Percentiles rank a stretch among this genome's conserved stretches.
phyloP scores from a whole-genome alignment of 108 stramenopile species.

The Conticribra weissflogii region DNA sequence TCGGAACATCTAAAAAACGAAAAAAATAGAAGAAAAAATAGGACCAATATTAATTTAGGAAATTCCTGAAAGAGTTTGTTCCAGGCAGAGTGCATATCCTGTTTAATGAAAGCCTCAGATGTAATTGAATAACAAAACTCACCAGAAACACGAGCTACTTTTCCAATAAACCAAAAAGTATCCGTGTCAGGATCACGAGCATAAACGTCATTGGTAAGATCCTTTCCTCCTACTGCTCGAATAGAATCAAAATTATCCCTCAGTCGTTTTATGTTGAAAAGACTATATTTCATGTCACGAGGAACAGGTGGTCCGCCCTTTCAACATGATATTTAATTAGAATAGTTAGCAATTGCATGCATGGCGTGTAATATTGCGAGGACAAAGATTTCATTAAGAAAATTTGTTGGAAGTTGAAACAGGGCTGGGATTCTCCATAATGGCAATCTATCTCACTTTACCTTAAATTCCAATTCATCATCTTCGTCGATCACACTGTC shows the following conservation, averaged over 20 bases:
- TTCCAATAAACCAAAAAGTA: constrained; percentile 84
- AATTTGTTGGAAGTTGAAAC: background rate
- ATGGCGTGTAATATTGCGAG: too few species aligned
- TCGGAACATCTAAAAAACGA: constrained; percentile 75
- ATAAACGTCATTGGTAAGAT: constrained; percentile 79
- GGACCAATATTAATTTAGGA: background rate
- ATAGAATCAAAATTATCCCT: constrained; percentile 70
- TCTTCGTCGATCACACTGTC: constrained; percentile 66
- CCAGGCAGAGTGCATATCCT: background rate
- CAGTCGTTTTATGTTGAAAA: constrained; percentile 67
- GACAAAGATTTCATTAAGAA: too few species aligned
- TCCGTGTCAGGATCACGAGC: constrained; percentile 63
- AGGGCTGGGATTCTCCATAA: background rate
- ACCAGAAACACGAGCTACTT: constrained; percentile 74
- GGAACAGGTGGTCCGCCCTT: constrained; percentile 48
- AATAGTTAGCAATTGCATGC: too few species aligned
- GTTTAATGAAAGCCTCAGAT: background rate
- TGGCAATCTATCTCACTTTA: background rate
- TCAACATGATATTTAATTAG: background rate
- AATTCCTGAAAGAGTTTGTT: background rate
- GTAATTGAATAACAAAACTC: constrained; percentile 2
- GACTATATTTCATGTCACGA: constrained; percentile 79
- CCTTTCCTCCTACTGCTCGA: constrained; percentile 65
- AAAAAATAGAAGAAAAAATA: background rate
- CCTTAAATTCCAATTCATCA: constrained; percentile 40